Conservation (phyloP, 331 rosid genomes). For the Rhamnella rubrinervis region DNA sequence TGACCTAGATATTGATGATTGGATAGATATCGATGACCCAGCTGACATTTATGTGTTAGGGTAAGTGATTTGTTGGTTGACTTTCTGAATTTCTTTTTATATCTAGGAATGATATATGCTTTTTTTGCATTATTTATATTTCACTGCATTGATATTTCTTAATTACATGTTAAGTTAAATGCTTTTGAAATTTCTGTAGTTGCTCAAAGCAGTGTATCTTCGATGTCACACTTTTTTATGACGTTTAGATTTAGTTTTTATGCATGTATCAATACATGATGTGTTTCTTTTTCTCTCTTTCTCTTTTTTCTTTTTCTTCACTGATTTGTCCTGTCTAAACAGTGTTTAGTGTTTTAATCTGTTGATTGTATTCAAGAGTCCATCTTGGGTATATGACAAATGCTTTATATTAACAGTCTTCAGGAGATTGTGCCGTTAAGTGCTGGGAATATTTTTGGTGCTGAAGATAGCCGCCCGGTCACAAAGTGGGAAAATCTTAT, state of each 20-base stretch:
- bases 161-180: slow-evolving; percentile 8
- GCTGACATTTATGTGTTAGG: slow-evolving; percentile 96
- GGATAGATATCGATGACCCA: slow-evolving; percentile 72
- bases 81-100: not conserved
- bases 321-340: not conserved
- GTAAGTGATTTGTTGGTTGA: slow-evolving; percentile 40
- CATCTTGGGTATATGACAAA: not conserved
- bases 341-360: not conserved
- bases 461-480: slow-evolving; percentile 69
- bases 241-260: not conserved
- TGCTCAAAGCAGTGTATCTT: not conserved
- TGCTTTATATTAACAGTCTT: slow-evolving; percentile 52
- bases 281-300: not conserved
- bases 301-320: not conserved
- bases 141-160: not conserved
- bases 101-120: slow-evolving; percentile 14
- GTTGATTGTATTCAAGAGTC: not conserved
- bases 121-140: not conserved
- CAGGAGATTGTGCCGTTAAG: slow-evolving; percentile 95
- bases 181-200: slow-evolving; percentile 15
- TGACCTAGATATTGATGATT: slow-evolving; percentile 84
- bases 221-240: not conserved
- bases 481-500: slow-evolving; percentile 76
- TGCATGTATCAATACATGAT: not conserved
- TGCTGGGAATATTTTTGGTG: slow-evolving; percentile 82